These are phyloP conservation scores for Cyberlindnera mississippiensis DNA, from an alignment of 805 yeast species.

Conservation along the genomic window DNA sequence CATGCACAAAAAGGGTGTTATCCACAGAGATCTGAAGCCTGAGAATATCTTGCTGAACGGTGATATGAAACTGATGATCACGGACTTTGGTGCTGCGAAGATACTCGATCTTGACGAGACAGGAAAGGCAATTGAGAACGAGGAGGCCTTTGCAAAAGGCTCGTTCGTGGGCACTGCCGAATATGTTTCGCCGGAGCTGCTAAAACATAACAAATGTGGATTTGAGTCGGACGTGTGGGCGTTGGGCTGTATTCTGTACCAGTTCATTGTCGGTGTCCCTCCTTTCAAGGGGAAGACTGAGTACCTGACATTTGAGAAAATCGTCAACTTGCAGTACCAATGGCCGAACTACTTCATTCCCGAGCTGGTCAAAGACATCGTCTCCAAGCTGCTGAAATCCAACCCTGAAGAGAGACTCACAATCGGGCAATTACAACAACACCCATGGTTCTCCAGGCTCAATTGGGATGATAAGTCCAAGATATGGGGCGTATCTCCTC, in stretches of 20 bases:
- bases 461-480: slow-evolving; percentile 62
- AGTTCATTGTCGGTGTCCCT: slow-evolving; percentile 89
- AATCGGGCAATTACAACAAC: slow-evolving; percentile 54
- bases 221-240: slow-evolving; percentile 97
- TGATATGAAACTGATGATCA: slow-evolving; percentile 84
- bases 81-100: slow-evolving; percentile 98
- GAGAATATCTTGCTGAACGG: slow-evolving; percentile 84
- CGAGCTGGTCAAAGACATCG: slow-evolving; percentile 57
- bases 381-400: slow-evolving; percentile 60
- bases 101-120: slow-evolving; percentile 39
- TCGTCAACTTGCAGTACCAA: slow-evolving; percentile 68
- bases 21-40: slow-evolving; percentile 93
- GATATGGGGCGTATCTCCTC: slow-evolving; percentile 69
- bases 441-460: slow-evolving; percentile 64
- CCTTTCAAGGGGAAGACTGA: slow-evolving; percentile 84
- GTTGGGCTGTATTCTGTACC: slow-evolving; percentile 91
- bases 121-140: slow-evolving; percentile 27
- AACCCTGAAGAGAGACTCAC: slow-evolving; percentile 66
- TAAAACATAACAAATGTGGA: slow-evolving; percentile 78
- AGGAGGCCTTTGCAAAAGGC: slow-evolving; percentile 30
- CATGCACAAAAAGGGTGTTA: slow-evolving; percentile 85
- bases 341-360: slow-evolving; percentile 69
- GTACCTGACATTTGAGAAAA: slow-evolving; percentile 77
- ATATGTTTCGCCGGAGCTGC: slow-evolving; percentile 89
- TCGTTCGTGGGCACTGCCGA: slow-evolving; percentile 98